phyloP scores from a whole-genome alignment of 768 basidiomycete genomes.

The Paxillus ammoniavirescens region DNA sequence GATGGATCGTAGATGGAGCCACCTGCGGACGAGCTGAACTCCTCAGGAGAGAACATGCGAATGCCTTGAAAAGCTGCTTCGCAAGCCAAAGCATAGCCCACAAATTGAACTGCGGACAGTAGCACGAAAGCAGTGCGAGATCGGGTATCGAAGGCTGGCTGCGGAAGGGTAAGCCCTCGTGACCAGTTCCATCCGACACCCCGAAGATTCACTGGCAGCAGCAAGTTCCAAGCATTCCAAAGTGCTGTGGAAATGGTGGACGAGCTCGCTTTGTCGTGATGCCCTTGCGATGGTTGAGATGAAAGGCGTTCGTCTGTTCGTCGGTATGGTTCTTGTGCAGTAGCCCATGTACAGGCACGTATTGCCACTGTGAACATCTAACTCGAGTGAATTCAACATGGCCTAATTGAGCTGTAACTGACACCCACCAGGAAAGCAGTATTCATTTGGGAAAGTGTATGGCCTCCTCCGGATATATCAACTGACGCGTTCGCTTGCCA shows the following conservation, averaged over 20 bases:
- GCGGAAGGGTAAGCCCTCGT: constrained; percentile 12
- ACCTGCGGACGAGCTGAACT: constrained; percentile 33
- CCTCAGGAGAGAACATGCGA: constrained; percentile 36
- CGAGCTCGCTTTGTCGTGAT: not conserved
- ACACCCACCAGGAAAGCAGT: constrained; percentile 17
- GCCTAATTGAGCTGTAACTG: not conserved
- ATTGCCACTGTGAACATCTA: constrained; percentile 13
- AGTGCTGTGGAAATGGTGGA: constrained; percentile 6
- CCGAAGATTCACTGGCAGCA: constrained; percentile 14
- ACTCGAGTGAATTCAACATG: constrained; percentile 2
- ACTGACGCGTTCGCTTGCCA: constrained; percentile 37
- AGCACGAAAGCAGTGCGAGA: constrained; percentile 17
- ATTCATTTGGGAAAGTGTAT: constrained; percentile 12
- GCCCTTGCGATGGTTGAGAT: not conserved
- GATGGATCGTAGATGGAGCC: constrained; percentile 36
- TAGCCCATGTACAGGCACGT: constrained; percentile 21
- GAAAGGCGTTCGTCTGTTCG: constrained; percentile 6
- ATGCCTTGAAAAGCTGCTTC: constrained; percentile 13
- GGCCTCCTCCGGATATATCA: constrained; percentile 24
- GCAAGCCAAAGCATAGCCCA: constrained; percentile 3
- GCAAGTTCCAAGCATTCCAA: constrained; percentile 24
- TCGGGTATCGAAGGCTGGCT: constrained; percentile 9
- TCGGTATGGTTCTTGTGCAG: constrained; percentile 13
- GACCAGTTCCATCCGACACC: constrained; percentile 31
- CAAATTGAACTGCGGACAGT: constrained; percentile 5